These are phyloP conservation scores for Annona cherimola DNA, from an alignment of 164 flowering plant species.

Conservation along the genomic window DNA sequence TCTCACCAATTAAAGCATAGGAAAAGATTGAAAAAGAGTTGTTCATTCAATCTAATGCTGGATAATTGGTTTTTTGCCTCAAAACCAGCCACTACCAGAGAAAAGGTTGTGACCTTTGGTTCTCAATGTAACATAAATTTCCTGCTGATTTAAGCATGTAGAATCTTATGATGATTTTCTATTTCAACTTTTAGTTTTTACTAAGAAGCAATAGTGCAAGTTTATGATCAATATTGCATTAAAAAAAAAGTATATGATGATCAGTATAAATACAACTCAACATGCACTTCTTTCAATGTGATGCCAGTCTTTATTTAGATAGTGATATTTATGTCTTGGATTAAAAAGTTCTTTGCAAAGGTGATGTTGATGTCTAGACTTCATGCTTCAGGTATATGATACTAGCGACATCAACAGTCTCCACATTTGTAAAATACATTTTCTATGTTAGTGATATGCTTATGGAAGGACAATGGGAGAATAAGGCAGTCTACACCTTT, in stretches of 20 bases:
- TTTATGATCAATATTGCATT: too few species aligned
- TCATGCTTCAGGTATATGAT: slow-evolving; percentile 76
- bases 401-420: slow-evolving; percentile 86
- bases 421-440: slow-evolving; percentile 84
- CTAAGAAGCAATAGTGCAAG: neutral
- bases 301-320: neutral
- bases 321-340: neutral
- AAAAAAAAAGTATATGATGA: too few species aligned
- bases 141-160: neutral
- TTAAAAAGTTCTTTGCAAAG: neutral
- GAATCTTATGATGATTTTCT: neutral
- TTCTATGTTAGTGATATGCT: slow-evolving; percentile 94
- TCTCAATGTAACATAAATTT: neutral
- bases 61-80: too few species aligned
- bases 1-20: too few species aligned
- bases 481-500: slow-evolving; percentile 87
- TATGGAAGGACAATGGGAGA: slow-evolving; percentile 99
- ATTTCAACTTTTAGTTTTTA: neutral
- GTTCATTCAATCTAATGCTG: neutral
- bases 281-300: neutral
- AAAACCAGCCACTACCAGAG: too few species aligned
- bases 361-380: neutral
- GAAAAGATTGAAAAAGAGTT: neutral
- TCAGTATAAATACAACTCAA: too few species aligned
- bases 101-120: neutral